Percentiles rank a stretch among this genome's conserved stretches.
phyloP scores from a whole-genome alignment of 108 stramenopile species.

The Mediolabrus comicus region DNA sequence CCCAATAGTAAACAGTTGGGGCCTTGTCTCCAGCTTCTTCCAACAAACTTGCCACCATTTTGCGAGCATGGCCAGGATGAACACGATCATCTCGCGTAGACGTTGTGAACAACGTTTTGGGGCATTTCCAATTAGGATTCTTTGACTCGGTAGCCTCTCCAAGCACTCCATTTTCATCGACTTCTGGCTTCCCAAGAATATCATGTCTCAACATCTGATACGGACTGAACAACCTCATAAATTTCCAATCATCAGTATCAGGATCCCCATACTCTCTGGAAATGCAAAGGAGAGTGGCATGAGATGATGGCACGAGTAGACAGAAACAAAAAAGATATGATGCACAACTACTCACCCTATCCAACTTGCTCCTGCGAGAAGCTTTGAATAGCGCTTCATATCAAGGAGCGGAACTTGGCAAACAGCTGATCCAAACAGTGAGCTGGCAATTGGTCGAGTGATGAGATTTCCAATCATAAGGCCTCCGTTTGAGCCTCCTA shows the following conservation, averaged over 20 bases:
- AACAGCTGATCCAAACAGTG: slow-evolving; percentile 85
- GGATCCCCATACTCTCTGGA: slow-evolving; percentile 96
- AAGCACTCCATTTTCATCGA: slow-evolving; percentile 6
- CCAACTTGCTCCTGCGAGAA: slow-evolving; percentile 93
- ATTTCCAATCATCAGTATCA: slow-evolving; percentile 84
- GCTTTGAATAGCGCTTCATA: slow-evolving; percentile 82
- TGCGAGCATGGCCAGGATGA: slow-evolving; percentile 86
- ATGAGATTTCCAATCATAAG: slow-evolving; percentile 85
- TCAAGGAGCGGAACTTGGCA: slow-evolving; percentile 92
- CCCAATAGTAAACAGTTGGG: slow-evolving; percentile 80
- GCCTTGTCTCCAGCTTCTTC: slow-evolving; percentile 58
- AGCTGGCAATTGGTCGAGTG: slow-evolving; percentile 61
- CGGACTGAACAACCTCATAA: slow-evolving; percentile 74
- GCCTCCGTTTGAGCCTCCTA: slow-evolving; percentile 58
- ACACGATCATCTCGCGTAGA: slow-evolving; percentile 89
- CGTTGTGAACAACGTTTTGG: slow-evolving; percentile 77
- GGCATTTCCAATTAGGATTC: slow-evolving; percentile 38
- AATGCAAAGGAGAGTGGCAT: no score
- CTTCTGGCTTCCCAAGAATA: slow-evolving; percentile 9
- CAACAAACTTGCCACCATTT: slow-evolving; percentile 61
- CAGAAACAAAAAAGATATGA: no score
- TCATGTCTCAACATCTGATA: slow-evolving; percentile 55
- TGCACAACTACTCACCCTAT: no score
- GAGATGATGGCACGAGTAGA: no score
- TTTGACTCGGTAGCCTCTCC: background rate